phyloP scores from a whole-genome alignment of 169 alveolate genomes.

The Fabrea salina region DNA sequence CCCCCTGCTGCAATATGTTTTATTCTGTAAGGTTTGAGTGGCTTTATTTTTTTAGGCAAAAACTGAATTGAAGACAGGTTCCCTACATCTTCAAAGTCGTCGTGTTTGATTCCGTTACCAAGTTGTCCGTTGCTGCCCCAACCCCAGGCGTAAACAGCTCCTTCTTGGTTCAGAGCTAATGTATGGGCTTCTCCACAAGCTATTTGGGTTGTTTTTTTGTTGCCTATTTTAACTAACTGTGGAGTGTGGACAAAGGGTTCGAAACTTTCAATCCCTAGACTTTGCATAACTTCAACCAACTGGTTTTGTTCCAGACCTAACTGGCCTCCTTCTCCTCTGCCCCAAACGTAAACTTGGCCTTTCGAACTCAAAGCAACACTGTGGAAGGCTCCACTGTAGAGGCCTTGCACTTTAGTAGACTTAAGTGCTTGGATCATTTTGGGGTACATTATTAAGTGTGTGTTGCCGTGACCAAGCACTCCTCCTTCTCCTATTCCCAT shows the following conservation, averaged over 20 bases:
- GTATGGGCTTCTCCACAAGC: slow-evolving; percentile 65
- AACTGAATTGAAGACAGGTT: slow-evolving; percentile 1
- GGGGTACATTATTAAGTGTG: slow-evolving; percentile 22
- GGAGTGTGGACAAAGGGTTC: slow-evolving; percentile 18
- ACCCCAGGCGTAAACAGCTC: slow-evolving; percentile 55
- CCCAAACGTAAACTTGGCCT: slow-evolving; percentile 79
- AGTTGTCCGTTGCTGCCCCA: slow-evolving; percentile 44
- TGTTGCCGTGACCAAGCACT: slow-evolving; percentile 41
- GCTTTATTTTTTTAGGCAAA: background rate
- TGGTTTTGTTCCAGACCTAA: slow-evolving; percentile 55
- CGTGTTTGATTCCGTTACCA: slow-evolving; percentile 33
- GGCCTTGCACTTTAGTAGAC: slow-evolving; percentile 15
- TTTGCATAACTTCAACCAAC: background rate
- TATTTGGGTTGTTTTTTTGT: slow-evolving; percentile 13
- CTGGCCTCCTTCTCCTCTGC: slow-evolving; percentile 85
- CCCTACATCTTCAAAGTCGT: slow-evolving; percentile 16
- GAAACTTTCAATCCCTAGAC: background rate
- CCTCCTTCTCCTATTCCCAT: slow-evolving; percentile 55
- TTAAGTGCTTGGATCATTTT: slow-evolving; percentile 30
- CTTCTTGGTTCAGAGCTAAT: slow-evolving; percentile 21
- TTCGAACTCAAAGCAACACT: slow-evolving; percentile 69
- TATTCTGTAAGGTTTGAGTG: background rate
- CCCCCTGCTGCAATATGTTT: slow-evolving; percentile 16
- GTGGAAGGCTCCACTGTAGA: slow-evolving; percentile 79
- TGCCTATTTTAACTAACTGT: slow-evolving; percentile 22